phyloP scores from a whole-genome alignment of 768 basidiomycete species.

The Suillus subluteus region DNA sequence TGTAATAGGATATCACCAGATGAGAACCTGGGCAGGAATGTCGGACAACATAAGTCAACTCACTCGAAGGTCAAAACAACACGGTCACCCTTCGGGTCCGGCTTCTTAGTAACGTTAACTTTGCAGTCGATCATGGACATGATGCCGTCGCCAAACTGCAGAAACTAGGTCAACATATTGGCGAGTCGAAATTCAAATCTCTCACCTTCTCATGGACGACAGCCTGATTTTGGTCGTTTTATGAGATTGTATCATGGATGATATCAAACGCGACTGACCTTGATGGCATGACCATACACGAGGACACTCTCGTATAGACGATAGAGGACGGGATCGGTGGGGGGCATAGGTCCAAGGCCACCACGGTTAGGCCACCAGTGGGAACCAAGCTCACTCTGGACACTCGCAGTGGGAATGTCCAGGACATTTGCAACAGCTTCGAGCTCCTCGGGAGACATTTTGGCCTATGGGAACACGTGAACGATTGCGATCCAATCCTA shows the following conservation, averaged over 20 bases:
- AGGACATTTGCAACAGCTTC: constrained; percentile 52
- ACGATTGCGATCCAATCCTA: constrained; percentile 3
- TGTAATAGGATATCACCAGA: constrained; percentile 28
- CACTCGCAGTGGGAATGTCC: constrained; percentile 42
- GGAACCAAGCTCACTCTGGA: constrained; percentile 53
- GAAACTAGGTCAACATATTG: constrained; percentile 3
- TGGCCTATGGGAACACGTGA: constrained; percentile 51
- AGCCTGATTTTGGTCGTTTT: constrained; percentile 41
- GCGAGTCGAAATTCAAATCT: not conserved
- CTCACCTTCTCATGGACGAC: constrained; percentile 76
- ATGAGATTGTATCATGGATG: not conserved
- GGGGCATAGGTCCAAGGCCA: constrained; percentile 68
- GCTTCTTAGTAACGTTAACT: constrained; percentile 66
- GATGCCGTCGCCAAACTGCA: constrained; percentile 82
- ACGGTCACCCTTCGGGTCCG: constrained; percentile 79
- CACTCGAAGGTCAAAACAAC: constrained; percentile 82
- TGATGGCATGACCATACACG: constrained; percentile 81
- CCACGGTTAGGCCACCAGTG: constrained; percentile 79
- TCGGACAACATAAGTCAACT: constrained; percentile 29
- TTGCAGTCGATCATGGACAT: constrained; percentile 91
- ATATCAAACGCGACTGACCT: constrained; percentile 45
- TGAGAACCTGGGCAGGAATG: constrained; percentile 8
- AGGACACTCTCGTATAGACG: constrained; percentile 79
- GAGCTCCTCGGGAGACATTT: constrained; percentile 64
- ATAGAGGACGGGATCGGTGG: constrained; percentile 80